Evolutionary conservation across 2,329 filamentous ascomycete genomes (phyloP).

Genomic region (Colletotrichum sidae): DNA sequence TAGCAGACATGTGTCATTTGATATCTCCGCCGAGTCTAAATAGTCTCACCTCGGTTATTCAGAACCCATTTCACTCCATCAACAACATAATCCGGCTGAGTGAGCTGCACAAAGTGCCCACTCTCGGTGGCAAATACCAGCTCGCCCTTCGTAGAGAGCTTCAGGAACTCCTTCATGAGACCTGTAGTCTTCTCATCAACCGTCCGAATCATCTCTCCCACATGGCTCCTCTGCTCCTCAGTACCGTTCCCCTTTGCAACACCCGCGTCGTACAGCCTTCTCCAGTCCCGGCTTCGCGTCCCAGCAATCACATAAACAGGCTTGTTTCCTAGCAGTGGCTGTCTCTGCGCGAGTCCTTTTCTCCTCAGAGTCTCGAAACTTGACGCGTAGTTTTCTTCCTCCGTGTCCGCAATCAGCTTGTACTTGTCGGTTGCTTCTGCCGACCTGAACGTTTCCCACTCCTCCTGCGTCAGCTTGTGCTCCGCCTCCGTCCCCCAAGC

Average conservation of each 20-base stretch:
- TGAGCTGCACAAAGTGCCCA: conserved; percentile 23
- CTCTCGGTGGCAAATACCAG: conserved; percentile 10
- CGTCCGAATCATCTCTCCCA: conserved; percentile 15
- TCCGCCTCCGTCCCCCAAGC: conserved; percentile 8
- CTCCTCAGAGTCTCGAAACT: conserved; percentile 12
- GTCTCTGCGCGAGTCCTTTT: background rate
- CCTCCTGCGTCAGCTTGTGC: conserved; percentile 19
- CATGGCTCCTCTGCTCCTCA: conserved; percentile 19
- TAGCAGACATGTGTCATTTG: too few relatives aligned
- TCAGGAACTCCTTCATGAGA: conserved; percentile 23
- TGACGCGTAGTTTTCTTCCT: conserved; percentile 8
- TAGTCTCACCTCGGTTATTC: background rate
- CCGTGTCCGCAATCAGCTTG: conserved; percentile 1
- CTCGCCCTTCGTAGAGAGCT: conserved; percentile 15
- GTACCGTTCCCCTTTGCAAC: conserved; percentile 23
- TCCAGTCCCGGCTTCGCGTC: conserved; percentile 18
- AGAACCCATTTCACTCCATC: conserved; percentile 19
- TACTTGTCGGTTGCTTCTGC: conserved; percentile 17
- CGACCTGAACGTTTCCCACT: conserved; percentile 22
- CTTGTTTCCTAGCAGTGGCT: conserved; percentile 10
- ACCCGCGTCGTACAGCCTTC: conserved; percentile 3
- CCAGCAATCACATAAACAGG: conserved; percentile 20
- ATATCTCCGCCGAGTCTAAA: too few relatives aligned
- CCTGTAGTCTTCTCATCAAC: conserved; percentile 14
- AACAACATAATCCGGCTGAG: conserved; percentile 22